phyloP scores from a whole-genome alignment of 805 yeast species.

The Komagataella mondaviorum region DNA sequence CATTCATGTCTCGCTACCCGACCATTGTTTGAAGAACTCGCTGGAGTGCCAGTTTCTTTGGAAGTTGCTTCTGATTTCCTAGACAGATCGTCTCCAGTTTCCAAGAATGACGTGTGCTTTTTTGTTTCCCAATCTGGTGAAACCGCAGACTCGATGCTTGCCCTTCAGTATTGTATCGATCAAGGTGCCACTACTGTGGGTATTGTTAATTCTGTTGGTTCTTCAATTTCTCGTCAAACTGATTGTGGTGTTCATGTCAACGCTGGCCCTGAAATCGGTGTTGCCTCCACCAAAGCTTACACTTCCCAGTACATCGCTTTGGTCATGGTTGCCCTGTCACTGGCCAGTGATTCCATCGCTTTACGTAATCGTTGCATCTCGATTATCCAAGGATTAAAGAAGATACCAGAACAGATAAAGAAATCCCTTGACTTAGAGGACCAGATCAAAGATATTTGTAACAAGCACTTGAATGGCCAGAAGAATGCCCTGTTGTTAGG shows the following conservation, averaged over 20 bases:
- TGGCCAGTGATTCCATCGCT: conserved; percentile 84
- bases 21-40: conserved; percentile 89
- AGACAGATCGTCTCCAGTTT: conserved; percentile 92
- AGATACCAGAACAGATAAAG: conserved; percentile 77
- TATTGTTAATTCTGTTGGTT: conserved; percentile 95
- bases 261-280: conserved; percentile 99
- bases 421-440: conserved; percentile 63
- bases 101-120: conserved; percentile 94
- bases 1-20: conserved; percentile 97
- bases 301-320: conserved; percentile 96
- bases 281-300: conserved; percentile 97
- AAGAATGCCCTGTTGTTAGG: conserved; percentile 85
- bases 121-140: conserved; percentile 99
- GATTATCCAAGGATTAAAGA: conserved; percentile 74
- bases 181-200: conserved; percentile 97
- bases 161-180: conserved; percentile 88
- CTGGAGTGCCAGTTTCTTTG: conserved; percentile 87
- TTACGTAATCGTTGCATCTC: conserved; percentile 63
- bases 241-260: conserved; percentile 99
- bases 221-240: conserved; percentile 90
- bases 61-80: conserved; percentile 91
- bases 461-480: conserved; percentile 58
- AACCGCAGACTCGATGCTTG: conserved; percentile 94
- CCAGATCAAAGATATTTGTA: conserved; percentile 64
- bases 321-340: conserved; percentile 92